Evolutionary conservation across 2,329 filamentous ascomycete genomes (phyloP).

Genomic region (Xylariaceae sp.): DNA sequence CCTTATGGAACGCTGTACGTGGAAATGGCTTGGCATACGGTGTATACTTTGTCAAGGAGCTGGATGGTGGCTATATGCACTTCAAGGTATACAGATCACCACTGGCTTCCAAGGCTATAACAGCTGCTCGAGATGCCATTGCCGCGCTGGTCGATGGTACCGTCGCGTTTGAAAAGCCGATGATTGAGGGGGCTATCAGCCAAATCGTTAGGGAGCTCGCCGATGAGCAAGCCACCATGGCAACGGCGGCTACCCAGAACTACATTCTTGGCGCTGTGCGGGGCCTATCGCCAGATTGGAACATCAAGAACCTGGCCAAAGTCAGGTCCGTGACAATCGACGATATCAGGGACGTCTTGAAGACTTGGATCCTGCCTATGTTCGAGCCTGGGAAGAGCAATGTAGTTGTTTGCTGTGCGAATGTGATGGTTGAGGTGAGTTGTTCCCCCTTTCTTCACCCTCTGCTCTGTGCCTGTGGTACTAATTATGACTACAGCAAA

Average conservation of each 20-base stretch:
- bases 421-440: conserved; percentile 78
- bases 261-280: conserved; percentile 80
- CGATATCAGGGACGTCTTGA: conserved; percentile 71
- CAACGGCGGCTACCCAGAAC: conserved; percentile 74
- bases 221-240: conserved; percentile 83
- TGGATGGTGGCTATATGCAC: conserved; percentile 74
- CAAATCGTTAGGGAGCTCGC: conserved; percentile 83
- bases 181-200: conserved; percentile 86
- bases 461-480: conserved; percentile 10
- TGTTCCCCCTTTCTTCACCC: conserved; percentile 2
- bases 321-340: conserved; percentile 73
- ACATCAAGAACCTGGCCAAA: conserved; percentile 68
- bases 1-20: conserved; percentile 88
- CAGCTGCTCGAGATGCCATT: conserved; percentile 70
- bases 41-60: conserved; percentile 70
- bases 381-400: conserved; percentile 80
- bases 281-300: conserved; percentile 72
- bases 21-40: conserved; percentile 93
- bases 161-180: conserved; percentile 69
- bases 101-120: conserved; percentile 81
- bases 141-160: conserved; percentile 68
- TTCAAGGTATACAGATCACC: conserved; percentile 89
- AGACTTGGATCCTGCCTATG: conserved; percentile 69
- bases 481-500: conserved; percentile 45
- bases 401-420: conserved; percentile 82